These are phyloP conservation scores for Saitozyma podzolica DNA, from an alignment of 768 basidiomycete species.

Conservation along the genomic window DNA sequence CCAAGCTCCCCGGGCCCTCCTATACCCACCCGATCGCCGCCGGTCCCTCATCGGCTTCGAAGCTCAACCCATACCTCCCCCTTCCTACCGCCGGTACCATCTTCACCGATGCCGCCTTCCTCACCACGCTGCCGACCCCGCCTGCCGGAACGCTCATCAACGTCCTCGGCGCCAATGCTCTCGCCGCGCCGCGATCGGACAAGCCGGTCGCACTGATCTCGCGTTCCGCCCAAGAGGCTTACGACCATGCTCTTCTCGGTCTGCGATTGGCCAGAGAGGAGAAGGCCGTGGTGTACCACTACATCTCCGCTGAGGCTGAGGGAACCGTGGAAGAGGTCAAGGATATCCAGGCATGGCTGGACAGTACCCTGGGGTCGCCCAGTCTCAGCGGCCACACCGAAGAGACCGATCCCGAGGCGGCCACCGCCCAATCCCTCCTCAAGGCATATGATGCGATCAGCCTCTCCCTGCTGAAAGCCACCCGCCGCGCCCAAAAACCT, in stretches of 20 bases:
- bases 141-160: conserved; percentile 31
- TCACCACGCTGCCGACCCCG: conserved; percentile 33
- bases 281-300: conserved; percentile 81
- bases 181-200: conserved; percentile 24
- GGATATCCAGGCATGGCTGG: conserved; percentile 66
- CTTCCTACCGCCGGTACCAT: conserved; percentile 32
- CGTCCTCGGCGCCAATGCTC: conserved; percentile 32
- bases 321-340: conserved; percentile 58
- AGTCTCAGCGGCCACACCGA: conserved; percentile 22
- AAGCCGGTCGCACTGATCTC: conserved; percentile 71
- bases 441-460: conserved; percentile 70
- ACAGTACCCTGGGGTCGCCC: conserved; percentile 33
- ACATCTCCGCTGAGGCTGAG: conserved; percentile 59
- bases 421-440: conserved; percentile 9
- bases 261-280: conserved; percentile 72
- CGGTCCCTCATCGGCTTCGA: conserved; percentile 21
- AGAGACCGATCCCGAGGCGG: conserved; percentile 10
- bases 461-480: conserved; percentile 64
- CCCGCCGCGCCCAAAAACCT: conserved; percentile 65
- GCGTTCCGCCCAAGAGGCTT: conserved; percentile 72
- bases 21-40: conserved; percentile 42
- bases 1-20: conserved; percentile 31
- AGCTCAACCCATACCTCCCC: conserved; percentile 45
- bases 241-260: conserved; percentile 85
- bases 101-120: conserved; percentile 43